Conservation (phyloP, 2,329 filamentous ascomycete genomes). For the Ceratocystis alfenasii region DNA sequence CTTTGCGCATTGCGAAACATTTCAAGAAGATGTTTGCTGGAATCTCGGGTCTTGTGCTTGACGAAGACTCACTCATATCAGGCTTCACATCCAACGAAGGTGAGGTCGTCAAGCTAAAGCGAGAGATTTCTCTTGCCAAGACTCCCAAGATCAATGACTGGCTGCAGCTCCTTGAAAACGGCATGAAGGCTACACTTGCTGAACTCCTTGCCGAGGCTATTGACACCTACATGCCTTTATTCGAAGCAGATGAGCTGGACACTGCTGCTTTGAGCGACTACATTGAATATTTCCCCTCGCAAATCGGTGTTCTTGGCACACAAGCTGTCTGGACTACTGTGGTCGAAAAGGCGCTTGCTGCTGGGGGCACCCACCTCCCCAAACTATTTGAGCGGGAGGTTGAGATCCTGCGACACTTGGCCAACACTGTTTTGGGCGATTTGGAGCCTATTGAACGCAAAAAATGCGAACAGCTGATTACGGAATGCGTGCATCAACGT, state of each 20-base stretch:
- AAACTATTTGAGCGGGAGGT: slow-evolving; percentile 75
- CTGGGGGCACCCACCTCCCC: slow-evolving; percentile 53
- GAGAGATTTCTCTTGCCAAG: slow-evolving; percentile 82
- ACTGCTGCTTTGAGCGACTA: slow-evolving; percentile 61
- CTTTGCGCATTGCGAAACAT: slow-evolving; percentile 89
- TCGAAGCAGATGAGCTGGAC: slow-evolving; percentile 60
- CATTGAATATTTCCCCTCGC: slow-evolving; percentile 73
- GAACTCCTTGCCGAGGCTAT: slow-evolving; percentile 82
- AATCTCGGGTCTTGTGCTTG: slow-evolving; percentile 77
- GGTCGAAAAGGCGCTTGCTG: slow-evolving; percentile 64
- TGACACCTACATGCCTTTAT: slow-evolving; percentile 67
- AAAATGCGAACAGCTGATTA: slow-evolving; percentile 98
- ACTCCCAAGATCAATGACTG: slow-evolving; percentile 98
- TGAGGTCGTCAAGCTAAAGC: slow-evolving; percentile 76
- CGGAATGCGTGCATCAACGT: slow-evolving; percentile 94
- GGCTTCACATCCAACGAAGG: slow-evolving; percentile 94
- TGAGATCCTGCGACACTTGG: slow-evolving; percentile 71
- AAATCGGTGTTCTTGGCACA: slow-evolving; percentile 88
- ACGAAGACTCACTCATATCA: slow-evolving; percentile 77
- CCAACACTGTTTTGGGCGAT: slow-evolving; percentile 79
- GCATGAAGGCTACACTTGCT: slow-evolving; percentile 88
- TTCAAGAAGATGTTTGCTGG: slow-evolving; percentile 99
- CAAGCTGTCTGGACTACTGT: slow-evolving; percentile 88
- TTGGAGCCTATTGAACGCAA: slow-evolving; percentile 77
- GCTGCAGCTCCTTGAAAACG: slow-evolving; percentile 82